Evolutionary conservation across 768 basidiomycete genomes (phyloP).

Genomic region (Tricholoma furcatifolium): DNA sequence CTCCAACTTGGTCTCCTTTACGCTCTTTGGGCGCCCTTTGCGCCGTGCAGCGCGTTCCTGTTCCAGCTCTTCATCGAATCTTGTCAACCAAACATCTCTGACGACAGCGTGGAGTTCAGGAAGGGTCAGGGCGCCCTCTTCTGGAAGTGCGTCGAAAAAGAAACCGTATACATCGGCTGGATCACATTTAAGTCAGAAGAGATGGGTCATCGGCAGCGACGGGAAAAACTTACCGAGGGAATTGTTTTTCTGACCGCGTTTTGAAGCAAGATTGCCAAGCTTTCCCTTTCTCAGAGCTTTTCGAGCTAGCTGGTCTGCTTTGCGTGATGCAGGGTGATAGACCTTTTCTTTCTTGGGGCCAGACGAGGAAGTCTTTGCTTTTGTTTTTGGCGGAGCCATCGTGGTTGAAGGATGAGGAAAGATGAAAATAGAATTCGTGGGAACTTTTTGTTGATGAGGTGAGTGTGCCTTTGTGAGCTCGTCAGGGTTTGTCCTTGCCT

Average conservation of each 20-base stretch:
- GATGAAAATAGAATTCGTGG: slow-evolving; percentile 10
- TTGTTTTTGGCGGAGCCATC: slow-evolving; percentile 41
- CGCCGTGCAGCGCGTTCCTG: slow-evolving; percentile 59
- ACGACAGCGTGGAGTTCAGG: slow-evolving; percentile 66
- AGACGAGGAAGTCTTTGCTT: slow-evolving; percentile 30
- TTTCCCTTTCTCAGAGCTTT: slow-evolving; percentile 68
- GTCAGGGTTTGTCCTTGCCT: too few species aligned
- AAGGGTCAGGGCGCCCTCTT: slow-evolving; percentile 55
- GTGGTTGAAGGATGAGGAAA: slow-evolving; percentile 4
- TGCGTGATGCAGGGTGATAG: slow-evolving; percentile 81
- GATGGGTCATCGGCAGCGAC: neutral
- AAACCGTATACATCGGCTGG: slow-evolving; percentile 73
- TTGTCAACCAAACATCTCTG: slow-evolving; percentile 68
- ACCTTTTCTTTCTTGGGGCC: slow-evolving; percentile 69
- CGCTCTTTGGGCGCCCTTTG: slow-evolving; percentile 75
- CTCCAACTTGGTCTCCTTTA: slow-evolving; percentile 64
- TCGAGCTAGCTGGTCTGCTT: slow-evolving; percentile 73
- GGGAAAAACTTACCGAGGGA: slow-evolving; percentile 42
- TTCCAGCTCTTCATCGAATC: slow-evolving; percentile 65
- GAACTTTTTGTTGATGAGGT: neutral
- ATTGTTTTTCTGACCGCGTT: slow-evolving; percentile 56
- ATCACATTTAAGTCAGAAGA: slow-evolving; percentile 12
- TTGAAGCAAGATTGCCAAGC: slow-evolving; percentile 52
- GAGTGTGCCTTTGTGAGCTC: too few species aligned
- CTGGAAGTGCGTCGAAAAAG: slow-evolving; percentile 71